Conservation (phyloP, 306 rosid species). For the Quercus alba region DNA sequence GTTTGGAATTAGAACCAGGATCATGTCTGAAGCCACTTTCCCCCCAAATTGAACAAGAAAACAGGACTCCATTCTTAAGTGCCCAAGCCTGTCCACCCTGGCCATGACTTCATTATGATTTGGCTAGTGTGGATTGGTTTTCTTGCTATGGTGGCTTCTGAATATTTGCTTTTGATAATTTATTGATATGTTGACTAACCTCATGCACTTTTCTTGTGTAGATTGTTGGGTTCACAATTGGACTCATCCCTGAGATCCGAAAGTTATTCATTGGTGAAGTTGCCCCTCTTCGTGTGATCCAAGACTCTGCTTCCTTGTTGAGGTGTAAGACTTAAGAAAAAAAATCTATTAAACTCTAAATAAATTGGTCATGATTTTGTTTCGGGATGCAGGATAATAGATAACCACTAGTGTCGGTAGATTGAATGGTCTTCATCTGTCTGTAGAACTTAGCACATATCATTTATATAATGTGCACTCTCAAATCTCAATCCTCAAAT, state of each 20-base stretch:
- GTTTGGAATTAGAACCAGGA: neutral
- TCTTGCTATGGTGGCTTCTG: neutral
- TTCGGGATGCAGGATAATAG: neutral
- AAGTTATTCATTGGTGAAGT: conserved; percentile 31
- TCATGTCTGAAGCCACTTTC: neutral
- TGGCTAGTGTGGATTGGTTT: neutral
- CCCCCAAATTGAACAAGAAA: neutral
- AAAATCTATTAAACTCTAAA: neutral
- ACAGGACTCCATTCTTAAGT: neutral
- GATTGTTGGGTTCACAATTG: conserved; percentile 45
- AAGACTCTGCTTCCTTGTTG: conserved; percentile 39
- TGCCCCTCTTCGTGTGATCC: conserved; percentile 53
- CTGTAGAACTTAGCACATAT: neutral
- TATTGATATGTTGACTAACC: neutral
- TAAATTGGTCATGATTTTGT: neutral
- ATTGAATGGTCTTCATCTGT: neutral
- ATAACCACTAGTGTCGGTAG: neutral
- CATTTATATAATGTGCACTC: neutral
- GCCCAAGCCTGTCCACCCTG: neutral
- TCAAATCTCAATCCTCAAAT: neutral
- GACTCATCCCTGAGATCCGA: conserved; percentile 38
- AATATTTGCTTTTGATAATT: neutral
- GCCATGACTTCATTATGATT: neutral
- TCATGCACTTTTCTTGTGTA: conserved; percentile 2
- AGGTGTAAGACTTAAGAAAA: conserved; percentile 29